A percentile compares a stretch with the other conserved stretches of the same genome.
Conservation (phyloP, 1,284 basidiomycete genomes). For the Takashimella tepidaria region DNA sequence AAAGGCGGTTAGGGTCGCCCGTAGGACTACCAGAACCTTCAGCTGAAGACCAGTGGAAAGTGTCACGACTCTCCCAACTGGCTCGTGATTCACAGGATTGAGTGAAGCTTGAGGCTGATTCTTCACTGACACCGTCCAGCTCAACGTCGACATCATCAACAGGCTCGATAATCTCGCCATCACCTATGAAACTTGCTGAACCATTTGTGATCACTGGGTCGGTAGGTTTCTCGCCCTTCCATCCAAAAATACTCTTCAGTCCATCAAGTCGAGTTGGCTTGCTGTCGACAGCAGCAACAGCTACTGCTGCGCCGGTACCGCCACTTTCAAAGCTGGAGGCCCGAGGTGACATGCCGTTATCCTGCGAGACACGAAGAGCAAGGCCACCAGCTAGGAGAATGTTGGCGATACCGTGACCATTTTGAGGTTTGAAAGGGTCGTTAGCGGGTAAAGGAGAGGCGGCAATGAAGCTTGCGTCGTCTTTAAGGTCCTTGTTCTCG, state of each 20-base stretch:
- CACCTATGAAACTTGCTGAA: constrained; percentile 28
- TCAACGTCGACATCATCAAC: constrained; percentile 4
- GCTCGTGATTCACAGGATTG: constrained; percentile 36
- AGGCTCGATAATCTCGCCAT: constrained; percentile 39
- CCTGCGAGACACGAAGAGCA: background rate
- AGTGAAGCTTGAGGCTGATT: constrained; percentile 31
- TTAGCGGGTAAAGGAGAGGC: constrained; percentile 22
- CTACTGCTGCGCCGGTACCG: constrained; percentile 10
- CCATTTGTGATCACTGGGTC: constrained; percentile 13
- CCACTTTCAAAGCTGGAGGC: background rate
- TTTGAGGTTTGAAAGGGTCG: constrained; percentile 22
- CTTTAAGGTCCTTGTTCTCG: constrained; percentile 9
- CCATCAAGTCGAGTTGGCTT: constrained; percentile 34
- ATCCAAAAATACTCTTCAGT: constrained; percentile 38
- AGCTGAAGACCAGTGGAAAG: constrained; percentile 46
- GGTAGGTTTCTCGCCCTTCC: constrained; percentile 11
- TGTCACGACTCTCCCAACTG: constrained; percentile 43
- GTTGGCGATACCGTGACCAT: background rate
- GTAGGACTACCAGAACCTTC: constrained; percentile 28
- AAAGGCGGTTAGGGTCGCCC: constrained; percentile 26
- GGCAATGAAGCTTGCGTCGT: constrained; percentile 33
- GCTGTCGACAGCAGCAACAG: constrained; percentile 19
- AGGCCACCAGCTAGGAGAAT: background rate
- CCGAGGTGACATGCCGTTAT: background rate
- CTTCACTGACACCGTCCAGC: background rate